phyloP scores from a whole-genome alignment of 768 basidiomycete species.

The Termitomyces eurrhizus region DNA sequence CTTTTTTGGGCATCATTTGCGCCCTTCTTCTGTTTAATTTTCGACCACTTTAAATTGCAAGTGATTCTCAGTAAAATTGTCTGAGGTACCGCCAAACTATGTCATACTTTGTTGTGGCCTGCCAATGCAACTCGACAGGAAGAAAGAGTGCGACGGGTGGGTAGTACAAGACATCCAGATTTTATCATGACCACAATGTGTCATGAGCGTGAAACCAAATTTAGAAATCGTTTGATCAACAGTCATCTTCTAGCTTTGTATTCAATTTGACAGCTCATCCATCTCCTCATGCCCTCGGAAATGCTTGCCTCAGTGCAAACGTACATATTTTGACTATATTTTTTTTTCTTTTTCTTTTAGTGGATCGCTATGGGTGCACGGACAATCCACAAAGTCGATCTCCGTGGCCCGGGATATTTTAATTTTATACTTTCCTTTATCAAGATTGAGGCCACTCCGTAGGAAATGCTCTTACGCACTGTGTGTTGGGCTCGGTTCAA shows the following conservation, averaged over 20 bases:
- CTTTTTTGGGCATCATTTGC: slow-evolving; percentile 60
- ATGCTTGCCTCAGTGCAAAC: not conserved
- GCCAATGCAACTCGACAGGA: slow-evolving; percentile 18
- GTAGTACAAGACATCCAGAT: slow-evolving; percentile 7
- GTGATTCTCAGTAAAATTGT: not conserved
- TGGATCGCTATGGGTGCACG: no score
- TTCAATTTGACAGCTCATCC: not conserved
- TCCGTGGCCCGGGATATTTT: no score
- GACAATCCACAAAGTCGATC: no score
- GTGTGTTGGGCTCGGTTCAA: no score
- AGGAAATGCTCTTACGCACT: no score
- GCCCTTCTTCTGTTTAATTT: slow-evolving; percentile 71
- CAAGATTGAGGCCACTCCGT: no score
- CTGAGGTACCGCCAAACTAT: not conserved
- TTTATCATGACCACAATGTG: slow-evolving; percentile 9
- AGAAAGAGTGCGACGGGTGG: slow-evolving; percentile 19
- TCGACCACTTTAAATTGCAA: slow-evolving; percentile 54
- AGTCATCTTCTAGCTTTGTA: not conserved
- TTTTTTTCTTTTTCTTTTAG: no score
- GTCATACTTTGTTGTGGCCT: slow-evolving; percentile 40
- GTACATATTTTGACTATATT: slow-evolving; percentile 5
- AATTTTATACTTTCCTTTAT: no score
- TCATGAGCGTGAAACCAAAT: not conserved
- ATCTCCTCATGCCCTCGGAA: not conserved
- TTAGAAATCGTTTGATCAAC: not conserved